Evolutionary conservation across 1,284 basidiomycete genomes (phyloP).

Genomic region (Malassezia arunalokei): DNA sequence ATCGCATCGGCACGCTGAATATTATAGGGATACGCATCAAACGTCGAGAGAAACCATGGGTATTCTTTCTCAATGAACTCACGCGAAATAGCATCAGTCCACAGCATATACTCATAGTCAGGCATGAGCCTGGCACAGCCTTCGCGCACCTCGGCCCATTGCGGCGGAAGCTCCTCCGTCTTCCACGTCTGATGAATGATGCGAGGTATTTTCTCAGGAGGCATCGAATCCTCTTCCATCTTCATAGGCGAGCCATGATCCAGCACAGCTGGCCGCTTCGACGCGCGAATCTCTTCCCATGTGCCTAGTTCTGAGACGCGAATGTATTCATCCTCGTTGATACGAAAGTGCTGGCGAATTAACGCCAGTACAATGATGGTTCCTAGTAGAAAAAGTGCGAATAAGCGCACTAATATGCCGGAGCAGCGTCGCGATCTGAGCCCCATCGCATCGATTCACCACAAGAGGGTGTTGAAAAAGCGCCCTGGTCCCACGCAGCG

Average conservation of each 20-base stretch:
- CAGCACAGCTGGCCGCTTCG: slow-evolving; percentile 22
- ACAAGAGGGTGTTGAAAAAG: too few species aligned
- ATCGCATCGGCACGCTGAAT: slow-evolving; percentile 96
- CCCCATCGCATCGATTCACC: not conserved
- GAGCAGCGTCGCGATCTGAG: slow-evolving; percentile 23
- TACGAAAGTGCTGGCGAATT: slow-evolving; percentile 77
- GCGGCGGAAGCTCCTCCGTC: slow-evolving; percentile 66
- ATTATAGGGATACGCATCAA: slow-evolving; percentile 77
- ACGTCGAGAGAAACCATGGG: slow-evolving; percentile 81
- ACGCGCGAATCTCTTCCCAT: slow-evolving; percentile 33
- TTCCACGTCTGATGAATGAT: slow-evolving; percentile 99
- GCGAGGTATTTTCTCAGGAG: slow-evolving; percentile 57
- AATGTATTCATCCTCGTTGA: slow-evolving; percentile 48
- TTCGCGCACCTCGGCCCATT: slow-evolving; percentile 57
- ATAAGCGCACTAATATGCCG: slow-evolving; percentile 56
- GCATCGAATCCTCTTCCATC: slow-evolving; percentile 4
- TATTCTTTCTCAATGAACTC: slow-evolving; percentile 80
- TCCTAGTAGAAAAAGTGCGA: slow-evolving; percentile 73
- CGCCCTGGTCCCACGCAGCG: too few species aligned
- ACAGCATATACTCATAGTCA: slow-evolving; percentile 93
- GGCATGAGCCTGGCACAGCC: slow-evolving; percentile 49
- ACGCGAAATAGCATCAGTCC: slow-evolving; percentile 83
- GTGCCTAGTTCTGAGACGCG: slow-evolving; percentile 36
- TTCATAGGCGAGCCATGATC: slow-evolving; percentile 11
- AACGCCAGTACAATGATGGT: slow-evolving; percentile 84